Base-by-base conservation (phyloP, 2,329 filamentous ascomycete species). In the Aspergillus fijiensis region DNA sequence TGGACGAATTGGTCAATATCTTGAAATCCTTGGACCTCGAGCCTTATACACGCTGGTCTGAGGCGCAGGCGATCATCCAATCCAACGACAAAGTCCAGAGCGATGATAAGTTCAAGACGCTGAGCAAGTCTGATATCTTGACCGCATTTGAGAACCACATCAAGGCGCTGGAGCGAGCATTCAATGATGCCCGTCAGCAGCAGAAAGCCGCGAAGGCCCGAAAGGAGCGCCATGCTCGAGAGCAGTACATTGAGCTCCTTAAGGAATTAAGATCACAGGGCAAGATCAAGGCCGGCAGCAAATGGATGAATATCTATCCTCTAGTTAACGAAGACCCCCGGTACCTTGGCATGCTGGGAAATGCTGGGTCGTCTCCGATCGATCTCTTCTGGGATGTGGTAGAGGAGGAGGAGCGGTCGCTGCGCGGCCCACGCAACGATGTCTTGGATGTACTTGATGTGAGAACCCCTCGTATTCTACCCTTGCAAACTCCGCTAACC, bases 381-480 rank as follows among this genome's bases (percentile, higher is more conserved):
- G 92, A 98, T 70, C 82, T 99, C 6, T 98, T 99, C 80, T 97
- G 94, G 92, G 95, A 99, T 74, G 82, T 93, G 51, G 84, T 98
- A 27, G 95, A 98, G 74, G 92, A 96, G 74, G 92, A 98, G 75
- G 94, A 99, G 72, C 87, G 90, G 60, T 87, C 89, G n/a, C 81
- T 97, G 51, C 89, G 93, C 62, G 88, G 86, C 53, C 88, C 89
- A 52, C 85, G 91, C 62, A 96, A 95, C 72, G 87, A 92, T 71
- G 90, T 96, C 45, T 81, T 95, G 65, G 92, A 96, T 77, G 91
- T 95, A 67, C 83, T 96, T 67, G 91, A 96, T 82, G 91, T 95
- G 77, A 81, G 88, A 80, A 14, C 23, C 27, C 29, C 5, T 5
- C 23, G 21, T 25, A 3, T 47, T n/a, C 47, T 23, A 39, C 55